Conservation (phyloP, 345 rosid species). For the Barbarea vulgaris region DNA sequence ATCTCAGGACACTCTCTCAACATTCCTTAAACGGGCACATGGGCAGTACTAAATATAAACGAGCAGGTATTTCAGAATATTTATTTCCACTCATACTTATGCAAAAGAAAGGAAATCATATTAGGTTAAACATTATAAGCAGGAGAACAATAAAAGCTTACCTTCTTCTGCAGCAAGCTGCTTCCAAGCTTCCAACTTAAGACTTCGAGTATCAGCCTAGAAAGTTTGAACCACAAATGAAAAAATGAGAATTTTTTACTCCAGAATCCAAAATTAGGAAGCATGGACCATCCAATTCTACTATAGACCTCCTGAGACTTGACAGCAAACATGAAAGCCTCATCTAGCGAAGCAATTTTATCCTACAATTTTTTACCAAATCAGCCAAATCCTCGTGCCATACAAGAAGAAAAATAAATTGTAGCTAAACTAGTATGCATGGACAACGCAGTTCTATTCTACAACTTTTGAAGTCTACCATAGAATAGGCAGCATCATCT, state of each 20-base stretch:
- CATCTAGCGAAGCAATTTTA: not conserved
- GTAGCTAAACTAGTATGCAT: not conserved
- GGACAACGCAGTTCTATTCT: conserved; percentile 1
- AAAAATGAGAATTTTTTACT: not conserved
- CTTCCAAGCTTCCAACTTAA: conserved; percentile 89
- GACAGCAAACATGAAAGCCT: not conserved
- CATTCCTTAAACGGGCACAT: conserved; percentile 22
- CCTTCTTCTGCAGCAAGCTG: conserved; percentile 96
- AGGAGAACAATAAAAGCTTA: conserved; percentile 32
- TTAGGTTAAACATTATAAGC: not conserved
- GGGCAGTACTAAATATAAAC: conserved; percentile 1
- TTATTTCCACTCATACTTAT: not conserved
- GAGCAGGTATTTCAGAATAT: not conserved
- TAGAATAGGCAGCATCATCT: not conserved
- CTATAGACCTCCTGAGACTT: not conserved
- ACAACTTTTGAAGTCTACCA: not conserved
- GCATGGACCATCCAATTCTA: conserved; percentile 13
- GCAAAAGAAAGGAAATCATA: not conserved
- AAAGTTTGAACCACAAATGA: conserved; percentile 34
- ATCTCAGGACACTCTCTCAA: not conserved
- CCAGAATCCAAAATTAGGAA: conserved; percentile 5
- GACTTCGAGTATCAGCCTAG: conserved; percentile 75
- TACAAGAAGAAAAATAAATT: not conserved
- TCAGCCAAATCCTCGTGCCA: not conserved
- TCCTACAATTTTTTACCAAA: not conserved